Evolutionary conservation across 352 stramenopile species (phyloP).

Genomic region (Phytophthora fragariaefolia): DNA sequence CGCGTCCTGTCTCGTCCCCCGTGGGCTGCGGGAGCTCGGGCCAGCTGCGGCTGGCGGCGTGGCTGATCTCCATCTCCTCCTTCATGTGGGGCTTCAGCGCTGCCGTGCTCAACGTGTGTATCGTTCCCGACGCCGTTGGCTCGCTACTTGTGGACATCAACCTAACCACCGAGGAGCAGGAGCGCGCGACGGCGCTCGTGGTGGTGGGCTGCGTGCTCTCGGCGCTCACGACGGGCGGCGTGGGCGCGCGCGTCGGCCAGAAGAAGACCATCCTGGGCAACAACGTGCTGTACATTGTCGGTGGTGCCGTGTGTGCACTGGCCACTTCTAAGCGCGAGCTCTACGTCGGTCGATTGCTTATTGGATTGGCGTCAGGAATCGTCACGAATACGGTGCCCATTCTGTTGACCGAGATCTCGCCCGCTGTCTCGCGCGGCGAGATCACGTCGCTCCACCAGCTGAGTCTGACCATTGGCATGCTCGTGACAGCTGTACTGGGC

Average conservation of each 20-base stretch:
- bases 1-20: neutral
- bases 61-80: constrained; percentile 74
- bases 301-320: constrained; percentile 59
- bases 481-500: constrained; percentile 76
- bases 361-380: constrained; percentile 75
- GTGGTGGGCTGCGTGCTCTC: constrained; percentile 76
- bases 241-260: constrained; percentile 64
- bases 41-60: constrained; percentile 59
- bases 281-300: constrained; percentile 76
- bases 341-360: constrained; percentile 65
- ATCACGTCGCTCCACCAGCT: constrained; percentile 92
- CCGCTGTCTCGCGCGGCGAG: constrained; percentile 57
- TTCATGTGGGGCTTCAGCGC: constrained; percentile 83
- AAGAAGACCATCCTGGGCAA: constrained; percentile 76
- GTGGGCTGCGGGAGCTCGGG: constrained; percentile 29
- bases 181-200: constrained; percentile 77
- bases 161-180: constrained; percentile 72
- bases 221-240: constrained; percentile 55
- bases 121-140: constrained; percentile 70
- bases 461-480: constrained; percentile 88
- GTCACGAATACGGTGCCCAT: constrained; percentile 87
- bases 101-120: constrained; percentile 81
- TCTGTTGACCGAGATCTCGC: constrained; percentile 85
- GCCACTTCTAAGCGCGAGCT: constrained; percentile 65
- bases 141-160: constrained; percentile 81